These are phyloP conservation scores for Moelleriella libera DNA, from an alignment of 2,329 filamentous ascomycete species.

Conservation along the genomic window DNA sequence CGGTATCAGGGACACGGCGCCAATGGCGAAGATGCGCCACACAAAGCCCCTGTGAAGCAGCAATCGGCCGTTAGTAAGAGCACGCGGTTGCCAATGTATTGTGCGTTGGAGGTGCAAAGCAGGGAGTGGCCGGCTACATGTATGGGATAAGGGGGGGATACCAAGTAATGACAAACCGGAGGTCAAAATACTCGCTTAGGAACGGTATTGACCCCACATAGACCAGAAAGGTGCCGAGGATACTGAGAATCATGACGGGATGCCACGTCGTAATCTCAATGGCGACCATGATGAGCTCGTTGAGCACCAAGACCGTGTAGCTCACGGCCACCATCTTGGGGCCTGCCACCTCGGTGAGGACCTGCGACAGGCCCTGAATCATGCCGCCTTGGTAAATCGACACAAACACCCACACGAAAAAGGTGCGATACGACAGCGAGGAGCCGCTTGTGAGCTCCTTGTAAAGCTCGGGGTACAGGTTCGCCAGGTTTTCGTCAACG, in stretches of 20 bases:
- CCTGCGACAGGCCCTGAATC: constrained; percentile 86
- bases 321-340: constrained; percentile 74
- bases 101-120: no score
- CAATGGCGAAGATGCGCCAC: constrained; percentile 76
- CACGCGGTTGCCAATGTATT: no score
- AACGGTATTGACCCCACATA: constrained; percentile 79
- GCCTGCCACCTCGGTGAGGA: constrained; percentile 67
- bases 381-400: constrained; percentile 91
- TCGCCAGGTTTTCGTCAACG: constrained; percentile 85
- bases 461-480: constrained; percentile 93
- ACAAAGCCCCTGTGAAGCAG: constrained; percentile 51
- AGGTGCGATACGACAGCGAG: constrained; percentile 80
- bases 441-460: constrained; percentile 88
- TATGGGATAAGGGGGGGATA: constrained; percentile 13
- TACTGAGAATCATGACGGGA: constrained; percentile 72
- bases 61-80: not conserved
- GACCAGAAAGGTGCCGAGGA: constrained; percentile 69
- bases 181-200: constrained; percentile 77
- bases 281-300: constrained; percentile 94
- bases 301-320: constrained; percentile 83
- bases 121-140: no score
- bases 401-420: constrained; percentile 93
- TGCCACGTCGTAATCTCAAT: constrained; percentile 97
- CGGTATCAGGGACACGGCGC: constrained; percentile 67
- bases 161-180: constrained; percentile 61